Base-by-base conservation (phyloP, 257 asterid genomes). In the Orobanche coerulescens region DNA sequence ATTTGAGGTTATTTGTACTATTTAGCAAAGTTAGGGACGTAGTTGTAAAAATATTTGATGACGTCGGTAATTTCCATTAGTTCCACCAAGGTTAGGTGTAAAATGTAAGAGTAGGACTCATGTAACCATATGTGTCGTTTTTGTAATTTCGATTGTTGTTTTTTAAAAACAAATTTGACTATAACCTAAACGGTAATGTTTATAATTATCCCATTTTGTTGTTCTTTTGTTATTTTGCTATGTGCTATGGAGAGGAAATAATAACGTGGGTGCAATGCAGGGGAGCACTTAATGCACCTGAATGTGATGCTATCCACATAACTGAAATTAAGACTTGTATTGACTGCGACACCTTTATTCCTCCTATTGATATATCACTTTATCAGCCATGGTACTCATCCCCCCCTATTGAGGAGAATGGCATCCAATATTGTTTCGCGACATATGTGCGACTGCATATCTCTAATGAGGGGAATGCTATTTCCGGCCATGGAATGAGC, bases 331-430 rank as follows among this genome's bases (percentile, higher is more conserved):
- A 67, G 58, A 75, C 76, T 60, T 47, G 67, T 56, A 30, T 93
- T 34, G 86, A 83, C n/a, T 93, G 97, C 22, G 97, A 93, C 79
- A 83, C 95, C 46, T 84, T 86, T 72, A 80, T 83, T 74, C 97
- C 97, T 63, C 74, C 90, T 51, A 73, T 89, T 66, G 90, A 92
- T 60, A 65, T 56, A 68, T 84, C 88, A 6, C 65, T 72, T 62
- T 93, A 81, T 77, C 94, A 76, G 71, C 95, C 97, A 24, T 89
- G 97, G 98, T 86, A 77, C 78, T 81, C 89, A 11, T 88, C 98
- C 10, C 67, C 79, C 20, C 91, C 87, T 13, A 28, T 75, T 23
- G 82, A 73, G 23, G 97, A 93, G 77, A 83, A 84, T 52, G 77
- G 77, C 37, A 62, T 89, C 18, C 73, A 70, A 8, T 80, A 72